Evolutionary conservation across 192 early-diverging fungal genomes (phyloP).

Genomic region (Linnemannia elongata): DNA sequence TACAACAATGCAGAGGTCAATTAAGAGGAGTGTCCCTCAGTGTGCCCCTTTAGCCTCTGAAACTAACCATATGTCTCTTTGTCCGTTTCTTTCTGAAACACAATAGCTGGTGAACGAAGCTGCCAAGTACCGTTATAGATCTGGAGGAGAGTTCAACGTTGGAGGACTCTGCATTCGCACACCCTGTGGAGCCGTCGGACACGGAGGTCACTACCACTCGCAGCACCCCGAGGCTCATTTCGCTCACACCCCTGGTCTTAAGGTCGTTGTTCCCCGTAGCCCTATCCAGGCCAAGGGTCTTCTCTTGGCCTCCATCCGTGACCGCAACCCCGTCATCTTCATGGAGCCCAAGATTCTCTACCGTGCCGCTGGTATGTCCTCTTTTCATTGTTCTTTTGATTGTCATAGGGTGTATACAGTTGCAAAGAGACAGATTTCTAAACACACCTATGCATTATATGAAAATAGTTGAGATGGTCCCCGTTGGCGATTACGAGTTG

Average conservation of each 20-base stretch:
- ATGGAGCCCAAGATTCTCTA: constrained; percentile 98
- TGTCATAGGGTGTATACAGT: background rate
- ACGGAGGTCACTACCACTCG: constrained; percentile 97
- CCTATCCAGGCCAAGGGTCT: constrained; percentile 97
- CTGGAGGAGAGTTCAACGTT: constrained; percentile 91
- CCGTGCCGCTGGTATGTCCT: constrained; percentile 79
- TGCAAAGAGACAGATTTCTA: background rate
- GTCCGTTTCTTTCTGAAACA: background rate
- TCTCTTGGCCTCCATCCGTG: constrained; percentile 89
- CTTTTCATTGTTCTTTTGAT: background rate
- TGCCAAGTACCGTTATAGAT: constrained; percentile 96
- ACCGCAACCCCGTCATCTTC: constrained; percentile 94
- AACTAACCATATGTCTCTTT: background rate
- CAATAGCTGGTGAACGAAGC: constrained; percentile 93
- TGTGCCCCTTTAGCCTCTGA: background rate
- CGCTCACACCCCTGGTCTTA: constrained; percentile 94
- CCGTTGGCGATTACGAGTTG: constrained; percentile 90
- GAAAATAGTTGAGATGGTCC: constrained; percentile 90
- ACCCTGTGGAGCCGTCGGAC: constrained; percentile 94
- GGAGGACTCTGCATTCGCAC: constrained; percentile 93
- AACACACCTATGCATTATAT: background rate
- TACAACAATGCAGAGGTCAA: background rate
- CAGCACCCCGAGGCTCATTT: constrained; percentile 96
- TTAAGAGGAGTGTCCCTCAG: background rate
- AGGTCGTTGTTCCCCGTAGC: constrained; percentile 91